Evolutionary conservation across 2,329 filamentous ascomycete genomes (phyloP).

Genomic region (Cladosporium cucumerinum): DNA sequence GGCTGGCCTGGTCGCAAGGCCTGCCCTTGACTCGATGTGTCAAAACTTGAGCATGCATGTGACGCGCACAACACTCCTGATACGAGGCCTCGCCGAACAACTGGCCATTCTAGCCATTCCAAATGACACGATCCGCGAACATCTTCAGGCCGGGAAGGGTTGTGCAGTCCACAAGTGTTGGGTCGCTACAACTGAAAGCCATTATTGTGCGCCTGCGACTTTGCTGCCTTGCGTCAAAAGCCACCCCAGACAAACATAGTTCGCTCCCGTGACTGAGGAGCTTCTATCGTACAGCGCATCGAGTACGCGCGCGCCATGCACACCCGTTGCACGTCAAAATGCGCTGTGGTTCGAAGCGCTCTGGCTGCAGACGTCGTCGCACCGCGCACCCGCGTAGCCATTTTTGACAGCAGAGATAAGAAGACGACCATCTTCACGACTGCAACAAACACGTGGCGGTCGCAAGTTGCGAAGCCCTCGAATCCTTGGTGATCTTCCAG

Average conservation of each 20-base stretch:
- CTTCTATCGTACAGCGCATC: constrained; percentile 1
- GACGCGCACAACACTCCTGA: not conserved
- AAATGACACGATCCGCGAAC: not conserved
- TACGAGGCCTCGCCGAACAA: not conserved
- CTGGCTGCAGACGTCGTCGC: not conserved
- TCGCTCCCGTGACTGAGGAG: not conserved
- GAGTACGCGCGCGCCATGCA: not conserved
- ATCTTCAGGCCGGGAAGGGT: not conserved
- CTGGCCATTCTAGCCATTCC: not conserved
- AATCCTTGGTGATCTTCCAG: not conserved
- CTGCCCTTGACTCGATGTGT: not conserved
- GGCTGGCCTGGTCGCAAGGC: not conserved
- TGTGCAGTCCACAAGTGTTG: not conserved
- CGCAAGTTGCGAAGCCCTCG: not conserved
- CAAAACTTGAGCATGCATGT: not conserved
- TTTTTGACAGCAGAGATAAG: not conserved
- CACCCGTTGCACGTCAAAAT: not conserved
- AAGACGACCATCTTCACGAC: not conserved
- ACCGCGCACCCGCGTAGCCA: constrained; percentile 2
- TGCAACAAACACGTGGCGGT: not conserved
- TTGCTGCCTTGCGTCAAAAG: not conserved
- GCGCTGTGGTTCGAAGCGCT: not conserved
- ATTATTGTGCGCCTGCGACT: not conserved
- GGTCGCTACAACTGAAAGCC: not conserved
- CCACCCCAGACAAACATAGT: not conserved